These are phyloP conservation scores for Prinsepia uniflora DNA, from an alignment of 306 rosid species.

Conservation along the genomic window DNA sequence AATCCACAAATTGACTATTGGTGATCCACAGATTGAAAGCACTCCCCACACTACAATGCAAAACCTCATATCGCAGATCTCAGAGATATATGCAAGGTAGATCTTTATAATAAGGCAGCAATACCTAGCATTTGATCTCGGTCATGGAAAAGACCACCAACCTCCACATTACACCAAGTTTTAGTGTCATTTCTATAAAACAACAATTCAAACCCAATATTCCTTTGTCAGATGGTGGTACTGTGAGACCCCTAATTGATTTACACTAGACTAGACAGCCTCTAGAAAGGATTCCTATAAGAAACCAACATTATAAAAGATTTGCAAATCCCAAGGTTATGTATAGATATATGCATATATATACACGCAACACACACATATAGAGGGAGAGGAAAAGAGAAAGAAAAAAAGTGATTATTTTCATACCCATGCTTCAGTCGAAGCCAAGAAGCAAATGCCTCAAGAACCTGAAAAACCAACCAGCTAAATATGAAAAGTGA, in stretches of 20 bases:
- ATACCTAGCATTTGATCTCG: neutral
- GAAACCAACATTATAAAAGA: conserved; percentile 1
- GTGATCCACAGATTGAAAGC: conserved; percentile 6
- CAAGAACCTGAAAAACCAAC: conserved; percentile 75
- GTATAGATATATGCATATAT: too few relatives aligned
- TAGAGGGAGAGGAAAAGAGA: neutral
- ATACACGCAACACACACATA: neutral
- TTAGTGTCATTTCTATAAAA: neutral
- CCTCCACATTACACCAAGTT: neutral
- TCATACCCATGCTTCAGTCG: conserved; percentile 94
- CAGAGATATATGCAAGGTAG: neutral
- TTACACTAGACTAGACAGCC: neutral
- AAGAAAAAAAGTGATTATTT: neutral
- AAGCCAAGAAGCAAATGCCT: conserved; percentile 99
- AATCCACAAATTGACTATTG: conserved; percentile 1
- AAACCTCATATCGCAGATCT: neutral
- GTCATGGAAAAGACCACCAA: neutral
- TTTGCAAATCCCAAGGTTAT: neutral
- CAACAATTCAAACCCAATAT: neutral
- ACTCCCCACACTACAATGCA: neutral
- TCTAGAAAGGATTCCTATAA: neutral
- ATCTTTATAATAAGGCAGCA: neutral
- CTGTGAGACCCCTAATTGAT: neutral
- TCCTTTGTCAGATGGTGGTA: neutral
- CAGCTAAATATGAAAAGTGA: conserved; percentile 4